A percentile compares a stretch with the other conserved stretches of the same genome.
phyloP scores from a whole-genome alignment of 2,329 filamentous ascomycete species.

The Pseudogymnoascus sp. region DNA sequence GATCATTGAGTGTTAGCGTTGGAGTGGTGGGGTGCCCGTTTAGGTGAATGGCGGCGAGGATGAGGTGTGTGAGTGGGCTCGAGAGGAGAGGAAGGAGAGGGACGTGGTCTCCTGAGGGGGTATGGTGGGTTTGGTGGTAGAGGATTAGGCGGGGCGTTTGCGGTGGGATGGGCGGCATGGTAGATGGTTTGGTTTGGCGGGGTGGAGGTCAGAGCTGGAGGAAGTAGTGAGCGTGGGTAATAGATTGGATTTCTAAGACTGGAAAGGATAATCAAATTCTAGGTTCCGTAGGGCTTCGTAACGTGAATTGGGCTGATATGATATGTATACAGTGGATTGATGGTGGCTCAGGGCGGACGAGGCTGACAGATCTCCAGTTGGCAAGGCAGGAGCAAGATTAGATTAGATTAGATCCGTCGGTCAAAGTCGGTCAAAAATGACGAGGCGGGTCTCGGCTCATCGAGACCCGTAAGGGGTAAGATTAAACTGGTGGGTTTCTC shows the following conservation, averaged over 20 bases:
- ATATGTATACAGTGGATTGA: not conserved
- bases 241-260: not conserved
- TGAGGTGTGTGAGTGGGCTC: conserved; percentile 67
- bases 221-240: not conserved
- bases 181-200: not conserved
- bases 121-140: conserved; percentile 59
- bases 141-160: conserved; percentile 36
- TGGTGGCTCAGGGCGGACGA: not conserved
- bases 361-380: not conserved
- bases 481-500: not conserved
- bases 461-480: not conserved
- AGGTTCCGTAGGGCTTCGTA: not conserved
- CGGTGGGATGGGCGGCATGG: conserved; percentile 26
- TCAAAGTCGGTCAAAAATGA: not conserved
- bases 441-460: not conserved
- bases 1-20: conserved; percentile 73
- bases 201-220: not conserved
- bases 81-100: conserved; percentile 51
- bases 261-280: not conserved
- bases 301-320: not conserved
- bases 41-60: conserved; percentile 78
- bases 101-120: conserved; percentile 41
- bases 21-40: conserved; percentile 64
- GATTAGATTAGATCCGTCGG: not conserved
- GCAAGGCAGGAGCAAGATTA: not conserved